Evolutionary conservation across 441 rosid genomes (phyloP).

Genomic region (Theobroma grandiflorum): DNA sequence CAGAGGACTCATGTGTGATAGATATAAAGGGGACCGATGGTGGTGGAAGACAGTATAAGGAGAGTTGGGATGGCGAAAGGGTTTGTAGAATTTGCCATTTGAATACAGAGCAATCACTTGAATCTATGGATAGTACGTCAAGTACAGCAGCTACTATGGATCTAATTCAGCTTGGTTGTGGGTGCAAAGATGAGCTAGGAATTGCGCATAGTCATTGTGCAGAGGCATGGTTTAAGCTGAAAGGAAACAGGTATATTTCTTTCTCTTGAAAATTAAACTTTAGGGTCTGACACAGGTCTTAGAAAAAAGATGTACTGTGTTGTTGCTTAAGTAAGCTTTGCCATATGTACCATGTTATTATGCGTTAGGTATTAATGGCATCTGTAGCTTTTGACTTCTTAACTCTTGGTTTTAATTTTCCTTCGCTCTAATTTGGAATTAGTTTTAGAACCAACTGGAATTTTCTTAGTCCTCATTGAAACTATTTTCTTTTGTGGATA

Average conservation of each 20-base stretch:
- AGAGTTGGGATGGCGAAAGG: conserved; percentile 51
- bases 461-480: neutral
- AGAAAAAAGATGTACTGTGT: neutral
- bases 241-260: conserved; percentile 79
- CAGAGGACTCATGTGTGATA: conserved; percentile 47
- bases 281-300: conserved; percentile 2
- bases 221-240: conserved; percentile 91
- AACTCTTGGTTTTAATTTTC: neutral
- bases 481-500: neutral
- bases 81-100: conserved; percentile 91
- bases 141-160: conserved; percentile 39
- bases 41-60: conserved; percentile 40
- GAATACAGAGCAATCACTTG: conserved; percentile 59
- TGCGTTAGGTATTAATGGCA: neutral
- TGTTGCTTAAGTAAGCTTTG: conserved; percentile 17
- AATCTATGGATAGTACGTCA: conserved; percentile 26
- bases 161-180: conserved; percentile 82
- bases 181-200: conserved; percentile 91
- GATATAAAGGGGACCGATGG: conserved; percentile 47
- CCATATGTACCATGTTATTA: neutral
- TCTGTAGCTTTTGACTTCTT: conserved; percentile 2
- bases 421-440: conserved; percentile 4
- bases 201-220: conserved; percentile 81
- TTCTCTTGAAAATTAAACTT: conserved; percentile 8
- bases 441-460: neutral